Conservation (phyloP, 2,329 filamentous ascomycete species). For the Diaporthe eres region DNA sequence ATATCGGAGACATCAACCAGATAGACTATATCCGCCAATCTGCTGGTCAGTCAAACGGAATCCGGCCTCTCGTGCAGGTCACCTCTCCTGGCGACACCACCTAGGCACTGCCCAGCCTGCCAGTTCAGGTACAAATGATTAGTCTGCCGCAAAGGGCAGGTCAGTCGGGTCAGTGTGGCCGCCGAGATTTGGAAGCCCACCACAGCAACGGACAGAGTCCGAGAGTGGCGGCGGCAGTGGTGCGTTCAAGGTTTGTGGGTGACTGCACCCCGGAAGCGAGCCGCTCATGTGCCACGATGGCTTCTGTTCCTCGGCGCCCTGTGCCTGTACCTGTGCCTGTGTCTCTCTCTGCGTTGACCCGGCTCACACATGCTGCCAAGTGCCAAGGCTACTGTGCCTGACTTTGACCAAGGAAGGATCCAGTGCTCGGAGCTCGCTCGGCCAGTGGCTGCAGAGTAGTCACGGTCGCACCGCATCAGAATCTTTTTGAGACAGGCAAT, state of each 20-base stretch:
- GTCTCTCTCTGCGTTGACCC: conserved; percentile 5
- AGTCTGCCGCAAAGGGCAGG: conserved; percentile 30
- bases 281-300: conserved; percentile 30
- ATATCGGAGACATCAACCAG: not conserved
- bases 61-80: not conserved
- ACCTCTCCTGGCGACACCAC: not conserved
- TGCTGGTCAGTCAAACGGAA: not conserved
- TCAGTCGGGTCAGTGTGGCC: conserved; percentile 23
- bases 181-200: conserved; percentile 32
- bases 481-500: conserved; percentile 29
- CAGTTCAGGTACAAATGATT: conserved; percentile 16
- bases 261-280: conserved; percentile 32
- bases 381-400: conserved; percentile 25
- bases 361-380: conserved; percentile 29
- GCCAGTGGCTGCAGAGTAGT: conserved; percentile 26
- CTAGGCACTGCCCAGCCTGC: conserved; percentile 5
- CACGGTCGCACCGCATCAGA: conserved; percentile 31
- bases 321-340: not conserved
- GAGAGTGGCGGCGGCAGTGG: conserved; percentile 32
- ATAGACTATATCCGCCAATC: not conserved
- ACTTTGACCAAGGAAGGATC: conserved; percentile 28
- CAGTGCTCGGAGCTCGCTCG: conserved; percentile 24
- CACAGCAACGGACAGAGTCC: conserved; percentile 28
- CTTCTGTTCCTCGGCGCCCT: conserved; percentile 14
- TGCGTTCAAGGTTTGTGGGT: conserved; percentile 30